These are phyloP conservation scores for Dalechampia spathulata DNA, from an alignment of 441 rosid species.

Conservation along the genomic window DNA sequence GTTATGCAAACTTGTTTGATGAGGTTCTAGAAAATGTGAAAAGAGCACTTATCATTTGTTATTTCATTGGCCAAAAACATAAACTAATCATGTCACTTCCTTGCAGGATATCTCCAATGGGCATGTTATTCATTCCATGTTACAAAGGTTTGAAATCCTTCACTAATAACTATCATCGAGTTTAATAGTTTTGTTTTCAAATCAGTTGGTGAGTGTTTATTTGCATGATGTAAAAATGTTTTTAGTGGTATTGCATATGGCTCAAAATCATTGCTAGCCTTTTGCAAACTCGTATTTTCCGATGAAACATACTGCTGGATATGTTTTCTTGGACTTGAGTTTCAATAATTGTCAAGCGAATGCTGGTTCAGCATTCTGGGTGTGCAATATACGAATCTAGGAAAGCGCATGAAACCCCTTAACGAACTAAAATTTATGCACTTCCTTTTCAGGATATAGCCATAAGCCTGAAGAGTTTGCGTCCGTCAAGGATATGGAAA, in stretches of 20 bases:
- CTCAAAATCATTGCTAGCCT: neutral
- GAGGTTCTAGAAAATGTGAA: neutral
- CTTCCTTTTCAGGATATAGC: conserved; percentile 63
- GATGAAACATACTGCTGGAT: neutral
- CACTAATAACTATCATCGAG: neutral
- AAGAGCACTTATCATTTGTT: neutral
- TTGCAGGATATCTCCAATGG: conserved; percentile 89
- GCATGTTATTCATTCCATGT: conserved; percentile 94
- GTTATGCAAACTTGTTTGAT: neutral
- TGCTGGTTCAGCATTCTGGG: neutral
- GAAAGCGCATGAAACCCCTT: too few relatives aligned
- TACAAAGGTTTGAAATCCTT: conserved; percentile 58
- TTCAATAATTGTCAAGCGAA: neutral
- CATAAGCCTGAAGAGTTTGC: conserved; percentile 91
- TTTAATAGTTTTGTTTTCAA: too few relatives aligned
- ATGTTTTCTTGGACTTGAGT: neutral
- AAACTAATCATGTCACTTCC: conserved; percentile 15
- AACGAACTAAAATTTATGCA: conserved; percentile 4
- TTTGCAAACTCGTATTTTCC: neutral
- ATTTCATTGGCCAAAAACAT: neutral
- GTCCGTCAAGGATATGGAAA: conserved; percentile 51
- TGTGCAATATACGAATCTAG: too few relatives aligned
- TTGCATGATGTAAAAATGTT: neutral
- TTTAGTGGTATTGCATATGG: neutral
- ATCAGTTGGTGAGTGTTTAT: too few relatives aligned